Conservation (phyloP, 306 rosid species). For the Oxytropis ochrocephala region DNA sequence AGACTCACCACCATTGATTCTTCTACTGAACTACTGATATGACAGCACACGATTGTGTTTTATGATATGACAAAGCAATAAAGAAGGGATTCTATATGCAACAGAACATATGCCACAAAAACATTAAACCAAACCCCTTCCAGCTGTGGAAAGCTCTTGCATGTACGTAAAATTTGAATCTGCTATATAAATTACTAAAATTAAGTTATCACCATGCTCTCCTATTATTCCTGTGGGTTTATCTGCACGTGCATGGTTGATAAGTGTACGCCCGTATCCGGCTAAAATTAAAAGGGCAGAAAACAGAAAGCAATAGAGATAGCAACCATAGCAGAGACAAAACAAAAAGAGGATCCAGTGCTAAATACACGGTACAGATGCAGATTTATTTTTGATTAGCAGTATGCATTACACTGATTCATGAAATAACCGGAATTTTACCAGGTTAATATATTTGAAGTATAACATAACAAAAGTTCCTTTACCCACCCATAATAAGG, state of each 20-base stretch:
- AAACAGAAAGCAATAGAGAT: background rate
- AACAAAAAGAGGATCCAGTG: background rate
- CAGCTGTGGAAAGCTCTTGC: background rate
- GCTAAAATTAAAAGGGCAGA: background rate
- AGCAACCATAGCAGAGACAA: background rate
- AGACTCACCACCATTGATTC: conserved; percentile 14
- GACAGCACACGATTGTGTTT: background rate
- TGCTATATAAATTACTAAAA: background rate
- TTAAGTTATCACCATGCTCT: background rate
- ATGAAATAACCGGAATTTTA: background rate
- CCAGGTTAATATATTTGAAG: no score
- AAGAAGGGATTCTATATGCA: background rate
- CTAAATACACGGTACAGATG: background rate
- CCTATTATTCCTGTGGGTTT: background rate
- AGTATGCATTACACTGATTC: background rate
- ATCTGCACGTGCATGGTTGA: background rate
- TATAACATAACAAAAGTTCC: no score
- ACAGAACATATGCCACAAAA: background rate
- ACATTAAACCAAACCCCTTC: conserved; percentile 6
- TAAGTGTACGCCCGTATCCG: background rate
- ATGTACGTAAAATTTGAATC: background rate
- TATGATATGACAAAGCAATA: background rate
- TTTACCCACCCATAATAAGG: no score
- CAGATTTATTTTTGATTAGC: background rate
- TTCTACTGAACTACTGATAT: background rate